Percentiles rank a stretch among this genome's conserved stretches.
Evolutionary conservation across 148 eudicot genomes (phyloP).

Genomic region (Cornus kousa): DNA sequence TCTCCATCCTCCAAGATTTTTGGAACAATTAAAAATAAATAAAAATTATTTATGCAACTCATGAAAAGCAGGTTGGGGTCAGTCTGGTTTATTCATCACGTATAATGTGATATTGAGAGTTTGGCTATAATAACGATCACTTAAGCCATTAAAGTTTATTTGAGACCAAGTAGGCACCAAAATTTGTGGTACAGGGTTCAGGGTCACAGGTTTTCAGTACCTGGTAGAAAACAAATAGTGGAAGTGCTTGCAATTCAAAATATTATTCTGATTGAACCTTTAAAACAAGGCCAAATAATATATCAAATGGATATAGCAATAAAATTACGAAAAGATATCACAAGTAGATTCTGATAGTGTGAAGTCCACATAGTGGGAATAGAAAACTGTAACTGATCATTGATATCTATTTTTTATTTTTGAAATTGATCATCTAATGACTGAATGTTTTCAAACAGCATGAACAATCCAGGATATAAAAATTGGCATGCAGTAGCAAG

Average conservation of each 20-base stretch:
- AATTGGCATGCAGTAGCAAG: background rate
- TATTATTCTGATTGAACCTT: background rate
- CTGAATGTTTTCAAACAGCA: background rate
- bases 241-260: background rate
- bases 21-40: too few species aligned
- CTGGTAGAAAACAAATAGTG: background rate
- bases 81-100: too few species aligned
- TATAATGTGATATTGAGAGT: too few species aligned
- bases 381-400: background rate
- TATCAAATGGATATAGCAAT: background rate
- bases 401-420: too few species aligned
- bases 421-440: background rate
- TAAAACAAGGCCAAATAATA: background rate
- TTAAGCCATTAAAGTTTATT: background rate
- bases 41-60: too few species aligned
- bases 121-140: background rate
- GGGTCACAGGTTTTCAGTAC: too few species aligned
- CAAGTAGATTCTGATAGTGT: background rate
- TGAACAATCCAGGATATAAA: too few species aligned
- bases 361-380: background rate
- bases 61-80: too few species aligned
- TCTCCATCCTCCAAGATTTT: too few species aligned
- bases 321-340: background rate
- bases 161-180: too few species aligned
- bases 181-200: too few species aligned